Percentiles rank a stretch among this genome's conserved stretches.
phyloP scores from a whole-genome alignment of 108 stramenopile genomes.

The Skeletonema menzelii region DNA sequence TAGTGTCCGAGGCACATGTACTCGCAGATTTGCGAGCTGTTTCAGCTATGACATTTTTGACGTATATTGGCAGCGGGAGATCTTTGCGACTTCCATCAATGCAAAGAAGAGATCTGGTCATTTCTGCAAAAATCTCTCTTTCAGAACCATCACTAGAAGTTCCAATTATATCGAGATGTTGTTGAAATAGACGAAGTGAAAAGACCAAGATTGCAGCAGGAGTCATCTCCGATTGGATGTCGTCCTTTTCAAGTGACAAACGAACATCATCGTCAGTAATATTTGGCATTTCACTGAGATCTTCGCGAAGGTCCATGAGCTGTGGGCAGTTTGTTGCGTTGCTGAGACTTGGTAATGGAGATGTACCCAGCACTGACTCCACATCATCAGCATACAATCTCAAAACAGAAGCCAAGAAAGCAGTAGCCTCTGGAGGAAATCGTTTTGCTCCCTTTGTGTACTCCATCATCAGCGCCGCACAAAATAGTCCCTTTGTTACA shows the following conservation, averaged over 20 bases:
- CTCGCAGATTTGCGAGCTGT: slow-evolving; percentile 44
- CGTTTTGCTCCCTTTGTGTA: slow-evolving; percentile 83
- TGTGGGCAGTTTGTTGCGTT: slow-evolving; percentile 29
- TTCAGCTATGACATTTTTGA: slow-evolving; percentile 45
- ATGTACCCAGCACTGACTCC: slow-evolving; percentile 10
- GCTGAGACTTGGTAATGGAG: slow-evolving; percentile 59
- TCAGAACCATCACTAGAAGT: slow-evolving; percentile 47
- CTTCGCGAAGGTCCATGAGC: slow-evolving; percentile 19
- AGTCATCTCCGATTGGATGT: slow-evolving; percentile 36
- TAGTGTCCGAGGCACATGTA: slow-evolving; percentile 21
- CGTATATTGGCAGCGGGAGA: slow-evolving; percentile 38
- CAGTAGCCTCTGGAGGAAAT: slow-evolving; percentile 80
- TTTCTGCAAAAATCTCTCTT: slow-evolving; percentile 61
- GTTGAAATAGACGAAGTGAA: slow-evolving; percentile 52
- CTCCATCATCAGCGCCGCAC: slow-evolving; percentile 78
- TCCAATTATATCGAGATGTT: slow-evolving; percentile 32
- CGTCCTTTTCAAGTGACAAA: slow-evolving; percentile 57
- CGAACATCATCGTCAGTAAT: slow-evolving; percentile 12
- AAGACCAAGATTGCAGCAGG: slow-evolving; percentile 47
- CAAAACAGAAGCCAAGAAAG: slow-evolving; percentile 69
- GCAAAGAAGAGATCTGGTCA: slow-evolving; percentile 53
- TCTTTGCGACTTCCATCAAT: slow-evolving; percentile 55
- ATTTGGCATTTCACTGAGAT: slow-evolving; percentile 8
- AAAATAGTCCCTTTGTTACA: slow-evolving; percentile 74
- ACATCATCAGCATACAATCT: slow-evolving; percentile 69